Base-by-base conservation (phyloP, 805 yeast genomes). In the Ogataea salicorniae region DNA sequence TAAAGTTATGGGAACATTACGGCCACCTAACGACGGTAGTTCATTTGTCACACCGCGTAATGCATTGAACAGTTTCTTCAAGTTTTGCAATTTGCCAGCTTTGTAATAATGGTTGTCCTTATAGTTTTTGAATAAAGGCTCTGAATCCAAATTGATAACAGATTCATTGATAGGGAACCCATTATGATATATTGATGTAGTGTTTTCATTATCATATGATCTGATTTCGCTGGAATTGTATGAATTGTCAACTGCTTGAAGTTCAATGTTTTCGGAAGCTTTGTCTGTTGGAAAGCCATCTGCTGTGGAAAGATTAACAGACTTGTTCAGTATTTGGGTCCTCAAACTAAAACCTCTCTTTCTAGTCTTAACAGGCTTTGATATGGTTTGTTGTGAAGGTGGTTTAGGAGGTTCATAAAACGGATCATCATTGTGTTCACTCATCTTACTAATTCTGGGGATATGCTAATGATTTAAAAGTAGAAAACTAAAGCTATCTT, bases 1-100 rank as follows among this genome's bases (percentile, higher is more conserved):
- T 15, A 81, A 57, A 1, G 77, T 68, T 6, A 89, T 62, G 0
- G 96, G 96, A n/a, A 91, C 77, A 34, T 73, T 69, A 50, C 98
- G 72, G 2, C 97, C 97, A 40, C 81, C 75, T 38, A 72, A 73
- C 0, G 94, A 75, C 16, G 80, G 78, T 8, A 80, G 75, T 14
- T 70, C 59, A 9, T 72, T 70, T 23, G 70, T 59, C 14, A 70
- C 69, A 35, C 85, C 83, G 34, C 79, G 46, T 2, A 81, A 34
- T 26, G 65, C 57, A 45, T 76, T 53, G 8, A 40, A 31, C 11
- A 45, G 22, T 31, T 39, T 34, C 23, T 49, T 43, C 34, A 51
- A 34, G 18, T 36, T 22, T 20, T 46, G 42, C 17, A 41, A 42
- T 41, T 45, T 46, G 38, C 48, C 20, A 7, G 13, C 15, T 40